These are phyloP conservation scores for Pseudevernia furfuracea DNA, from an alignment of 495 filamentous ascomycete genomes.

Conservation along the genomic window DNA sequence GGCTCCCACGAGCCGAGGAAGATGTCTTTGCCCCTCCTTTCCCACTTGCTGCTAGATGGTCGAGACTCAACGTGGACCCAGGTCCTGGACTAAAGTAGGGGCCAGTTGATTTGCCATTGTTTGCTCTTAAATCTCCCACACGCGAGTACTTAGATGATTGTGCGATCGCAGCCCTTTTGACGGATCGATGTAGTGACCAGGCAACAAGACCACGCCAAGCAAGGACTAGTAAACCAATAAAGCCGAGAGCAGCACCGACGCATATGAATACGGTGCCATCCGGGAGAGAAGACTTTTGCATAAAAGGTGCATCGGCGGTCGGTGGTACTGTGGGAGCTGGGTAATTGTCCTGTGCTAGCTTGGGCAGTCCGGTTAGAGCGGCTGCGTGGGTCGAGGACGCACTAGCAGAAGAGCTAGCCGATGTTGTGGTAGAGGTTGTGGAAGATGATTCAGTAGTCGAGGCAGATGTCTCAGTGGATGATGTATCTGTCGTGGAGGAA, in stretches of 20 bases:
- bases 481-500: conserved; percentile 2
- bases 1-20: conserved; percentile 44
- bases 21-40: conserved; percentile 39
- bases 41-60: conserved; percentile 40
- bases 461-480: conserved; percentile 17
- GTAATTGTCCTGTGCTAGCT: conserved; percentile 37
- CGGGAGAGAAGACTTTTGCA: conserved; percentile 84
- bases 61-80: conserved; percentile 54
- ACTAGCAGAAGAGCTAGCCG: conserved; percentile 12
- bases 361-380: conserved; percentile 28
- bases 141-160: conserved; percentile 43
- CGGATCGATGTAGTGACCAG: conserved; percentile 86
- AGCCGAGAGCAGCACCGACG: conserved; percentile 79
- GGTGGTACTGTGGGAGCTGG: conserved; percentile 67
- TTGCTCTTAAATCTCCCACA: conserved; percentile 13
- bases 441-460: conserved; percentile 1
- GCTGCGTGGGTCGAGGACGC: conserved; percentile 20
- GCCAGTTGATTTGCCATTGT: conserved; percentile 32
- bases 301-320: conserved; percentile 80
- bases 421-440: conserved; percentile 3
- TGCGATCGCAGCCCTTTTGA: conserved; percentile 64
- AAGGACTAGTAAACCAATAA: conserved; percentile 70
- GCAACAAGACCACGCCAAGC: conserved; percentile 84
- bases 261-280: conserved; percentile 95
- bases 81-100: conserved; percentile 55